phyloP scores from a whole-genome alignment of 129 eudicot species.

The Tanacetum coccineum region DNA sequence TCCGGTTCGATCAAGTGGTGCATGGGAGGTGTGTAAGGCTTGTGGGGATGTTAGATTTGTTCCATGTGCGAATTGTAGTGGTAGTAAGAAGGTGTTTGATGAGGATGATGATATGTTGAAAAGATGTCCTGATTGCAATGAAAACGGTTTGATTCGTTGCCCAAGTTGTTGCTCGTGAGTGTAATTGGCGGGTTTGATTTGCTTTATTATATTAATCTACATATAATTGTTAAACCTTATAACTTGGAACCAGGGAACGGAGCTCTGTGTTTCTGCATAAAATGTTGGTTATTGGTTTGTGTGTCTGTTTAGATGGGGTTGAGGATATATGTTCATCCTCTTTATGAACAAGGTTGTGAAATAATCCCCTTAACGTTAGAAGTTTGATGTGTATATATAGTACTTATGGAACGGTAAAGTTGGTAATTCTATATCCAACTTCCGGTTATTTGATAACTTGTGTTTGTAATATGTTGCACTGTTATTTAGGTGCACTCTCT shows the following conservation, averaged over 20 bases:
- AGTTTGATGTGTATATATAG: slow-evolving; percentile 18
- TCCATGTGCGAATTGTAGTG: slow-evolving; percentile 77
- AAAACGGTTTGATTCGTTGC: slow-evolving; percentile 87
- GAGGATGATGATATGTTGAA: slow-evolving; percentile 68
- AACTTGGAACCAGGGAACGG: slow-evolving; percentile 31
- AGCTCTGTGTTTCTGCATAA: slow-evolving; percentile 25
- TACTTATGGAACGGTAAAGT: slow-evolving; percentile 23
- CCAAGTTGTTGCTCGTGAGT: slow-evolving; percentile 56
- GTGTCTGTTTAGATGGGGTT: slow-evolving; percentile 26
- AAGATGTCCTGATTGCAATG: slow-evolving; percentile 78
- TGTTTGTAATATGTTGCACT: slow-evolving; percentile 26
- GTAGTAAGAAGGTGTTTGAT: slow-evolving; percentile 78
- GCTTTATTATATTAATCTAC: background rate
- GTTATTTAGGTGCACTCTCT: slow-evolving; percentile 23
- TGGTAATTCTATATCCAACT: slow-evolving; percentile 19
- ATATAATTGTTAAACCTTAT: background rate
- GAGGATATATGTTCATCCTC: slow-evolving; percentile 35
- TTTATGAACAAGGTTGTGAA: slow-evolving; percentile 30
- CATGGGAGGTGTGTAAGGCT: slow-evolving; percentile 52
- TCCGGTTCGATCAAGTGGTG: slow-evolving; percentile 41
- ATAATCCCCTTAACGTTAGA: slow-evolving; percentile 19
- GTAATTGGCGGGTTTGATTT: background rate
- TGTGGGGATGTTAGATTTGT: slow-evolving; percentile 90
- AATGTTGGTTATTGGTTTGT: slow-evolving; percentile 20
- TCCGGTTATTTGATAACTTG: slow-evolving; percentile 17